phyloP scores from a whole-genome alignment of 2,329 filamentous ascomycete species.

The Talaromyces funiculosus region DNA sequence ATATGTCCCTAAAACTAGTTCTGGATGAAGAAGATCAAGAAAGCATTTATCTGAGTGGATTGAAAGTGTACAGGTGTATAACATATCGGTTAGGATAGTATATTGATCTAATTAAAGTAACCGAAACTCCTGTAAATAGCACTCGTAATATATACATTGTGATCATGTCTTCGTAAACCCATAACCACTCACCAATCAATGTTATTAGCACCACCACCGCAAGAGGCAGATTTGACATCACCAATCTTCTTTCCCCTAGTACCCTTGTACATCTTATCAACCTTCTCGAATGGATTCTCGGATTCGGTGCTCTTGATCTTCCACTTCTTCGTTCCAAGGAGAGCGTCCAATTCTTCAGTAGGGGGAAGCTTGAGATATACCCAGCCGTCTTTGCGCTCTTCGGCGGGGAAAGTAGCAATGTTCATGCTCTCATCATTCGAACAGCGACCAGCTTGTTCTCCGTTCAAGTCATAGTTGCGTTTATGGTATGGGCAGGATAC shows the following conservation, averaged over 20 bases:
- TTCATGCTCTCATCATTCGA: constrained; percentile 68
- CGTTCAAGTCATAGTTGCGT: constrained; percentile 74
- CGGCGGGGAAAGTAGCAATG: constrained; percentile 74
- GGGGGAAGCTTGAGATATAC: constrained; percentile 77
- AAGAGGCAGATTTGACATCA: constrained; percentile 17
- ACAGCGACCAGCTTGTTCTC: constrained; percentile 62
- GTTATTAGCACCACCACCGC: constrained; percentile 18
- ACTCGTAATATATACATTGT: not conserved
- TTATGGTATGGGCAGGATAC: constrained; percentile 86
- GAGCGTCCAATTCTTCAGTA: constrained; percentile 70
- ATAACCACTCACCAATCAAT: constrained; percentile 28
- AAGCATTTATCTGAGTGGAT: too few species aligned
- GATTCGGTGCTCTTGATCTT: constrained; percentile 68
- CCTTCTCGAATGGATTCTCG: constrained; percentile 48
- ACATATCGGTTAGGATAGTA: not conserved
- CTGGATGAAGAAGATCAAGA: too few species aligned
- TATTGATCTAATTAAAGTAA: not conserved
- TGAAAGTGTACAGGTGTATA: not conserved
- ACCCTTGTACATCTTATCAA: constrained; percentile 53
- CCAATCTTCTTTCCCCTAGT: constrained; percentile 49
- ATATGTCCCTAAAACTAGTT: too few species aligned
- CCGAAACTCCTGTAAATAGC: not conserved
- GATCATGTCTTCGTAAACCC: not conserved
- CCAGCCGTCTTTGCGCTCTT: constrained; percentile 69
- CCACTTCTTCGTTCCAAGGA: constrained; percentile 73